Base-by-base conservation (phyloP, 306 rosid species). In the Pachyrhizus erosus region DNA sequence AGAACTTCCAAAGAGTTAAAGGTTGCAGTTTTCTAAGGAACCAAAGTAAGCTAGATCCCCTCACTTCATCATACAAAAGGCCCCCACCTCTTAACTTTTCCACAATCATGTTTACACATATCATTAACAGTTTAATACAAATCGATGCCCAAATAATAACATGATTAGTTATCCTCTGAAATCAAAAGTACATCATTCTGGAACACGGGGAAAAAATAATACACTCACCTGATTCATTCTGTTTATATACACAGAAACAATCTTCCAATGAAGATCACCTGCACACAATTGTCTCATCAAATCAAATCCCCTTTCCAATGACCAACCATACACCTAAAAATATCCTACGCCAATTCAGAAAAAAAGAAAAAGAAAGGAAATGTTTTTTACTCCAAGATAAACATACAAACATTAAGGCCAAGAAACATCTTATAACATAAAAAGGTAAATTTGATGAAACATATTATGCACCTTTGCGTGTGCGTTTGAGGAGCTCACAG, bases 191-290 rank as follows among this genome's bases (percentile, higher is more conserved):
- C 26, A 55, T 7, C 5, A 46, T 65, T 27, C 14, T 77, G 26
- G 13, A 78, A 43, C 43, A 52, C 0, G 11, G 40, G 5, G 17
- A 39, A 65, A 69, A 71, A 31, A 72, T 8, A 29, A 31, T 2
- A 60, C 18, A 23, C 76, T 76, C 83, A 92, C 99, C 97, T 93
- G 97, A 82, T 93, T 90, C 82, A 64, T 82, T 77, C 88, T 76
- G 87, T 92, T 91, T 58, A 93, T 89, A 76, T 96, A 96, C 29
- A 96, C 97, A 75, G 97, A 96, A 3, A 96, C 98, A 39, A 96
- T 26, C 87, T 96, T 96, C 98, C 92, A 96, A 84, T 96, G 99
- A 76, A 96, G 99, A 90, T 93, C 98, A 66, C 97, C 99, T 96
- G 89, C 87, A 83, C 80, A 82, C 40, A 83, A 37, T 83, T 51